phyloP scores from a whole-genome alignment of 768 basidiomycete genomes.

The Lenzites betulinus region DNA sequence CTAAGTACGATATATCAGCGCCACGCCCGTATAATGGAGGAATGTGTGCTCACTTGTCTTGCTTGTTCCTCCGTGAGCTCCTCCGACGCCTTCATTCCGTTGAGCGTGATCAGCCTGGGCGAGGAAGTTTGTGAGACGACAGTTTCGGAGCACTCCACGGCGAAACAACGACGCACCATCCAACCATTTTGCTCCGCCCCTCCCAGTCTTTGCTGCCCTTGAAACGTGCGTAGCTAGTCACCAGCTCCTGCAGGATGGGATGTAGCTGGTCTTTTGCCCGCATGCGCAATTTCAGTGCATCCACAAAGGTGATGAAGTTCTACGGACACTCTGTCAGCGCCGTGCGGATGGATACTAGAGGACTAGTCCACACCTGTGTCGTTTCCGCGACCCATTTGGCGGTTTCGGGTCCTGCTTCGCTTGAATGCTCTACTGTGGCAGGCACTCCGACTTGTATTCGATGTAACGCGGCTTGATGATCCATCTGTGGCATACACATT shows the following conservation, averaged over 20 bases:
- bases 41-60: constrained; percentile 60
- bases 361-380: constrained; percentile 66
- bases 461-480: constrained; percentile 90
- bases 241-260: constrained; percentile 92
- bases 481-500: constrained; percentile 60
- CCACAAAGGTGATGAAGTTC: constrained; percentile 99
- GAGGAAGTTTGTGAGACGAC: background rate
- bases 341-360: background rate
- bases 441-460: constrained; percentile 91
- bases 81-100: constrained; percentile 96
- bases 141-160: background rate
- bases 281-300: constrained; percentile 87
- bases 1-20: constrained; percentile 40
- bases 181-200: constrained; percentile 89
- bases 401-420: constrained; percentile 89
- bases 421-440: constrained; percentile 94
- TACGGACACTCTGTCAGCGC: constrained; percentile 32
- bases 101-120: constrained; percentile 89
- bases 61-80: constrained; percentile 96
- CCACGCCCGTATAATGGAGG: background rate
- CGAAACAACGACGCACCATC: constrained; percentile 62
- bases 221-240: constrained; percentile 91
- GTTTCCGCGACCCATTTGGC: constrained; percentile 98
- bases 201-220: constrained; percentile 97
- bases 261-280: constrained; percentile 98